Evolutionary conservation across 2,329 filamentous ascomycete genomes (phyloP).

Genomic region (Clonostachys byssicola): DNA sequence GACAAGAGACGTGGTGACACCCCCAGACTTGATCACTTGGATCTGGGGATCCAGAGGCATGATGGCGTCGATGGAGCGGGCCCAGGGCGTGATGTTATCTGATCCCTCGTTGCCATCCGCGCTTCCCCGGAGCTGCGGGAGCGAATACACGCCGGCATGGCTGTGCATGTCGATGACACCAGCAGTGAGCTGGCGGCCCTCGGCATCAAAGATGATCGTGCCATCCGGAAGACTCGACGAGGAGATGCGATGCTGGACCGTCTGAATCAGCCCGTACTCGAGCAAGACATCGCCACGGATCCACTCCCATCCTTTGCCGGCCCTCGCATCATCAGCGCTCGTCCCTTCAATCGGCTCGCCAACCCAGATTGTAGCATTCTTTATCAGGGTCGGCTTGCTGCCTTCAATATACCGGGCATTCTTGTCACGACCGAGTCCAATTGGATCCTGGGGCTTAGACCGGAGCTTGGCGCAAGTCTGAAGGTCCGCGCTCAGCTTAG

Average conservation of each 20-base stretch:
- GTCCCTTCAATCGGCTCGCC: constrained; percentile 53
- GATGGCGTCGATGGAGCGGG: constrained; percentile 62
- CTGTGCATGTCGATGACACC: constrained; percentile 72
- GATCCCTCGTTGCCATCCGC: constrained; percentile 62
- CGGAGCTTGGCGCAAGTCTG: constrained; percentile 51
- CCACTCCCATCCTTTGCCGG: constrained; percentile 59
- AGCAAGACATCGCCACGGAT: constrained; percentile 54
- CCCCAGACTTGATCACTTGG: constrained; percentile 37
- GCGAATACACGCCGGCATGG: constrained; percentile 55
- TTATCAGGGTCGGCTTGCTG: constrained; percentile 56
- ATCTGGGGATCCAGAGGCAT: constrained; percentile 8
- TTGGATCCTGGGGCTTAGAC: constrained; percentile 49
- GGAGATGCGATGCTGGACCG: constrained; percentile 40
- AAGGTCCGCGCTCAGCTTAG: constrained; percentile 47
- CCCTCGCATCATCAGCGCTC: constrained; percentile 46
- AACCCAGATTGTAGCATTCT: constrained; percentile 63
- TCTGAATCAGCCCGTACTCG: constrained; percentile 56
- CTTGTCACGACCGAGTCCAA: constrained; percentile 48
- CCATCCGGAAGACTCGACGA: constrained; percentile 36
- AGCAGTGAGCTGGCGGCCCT: constrained; percentile 57
- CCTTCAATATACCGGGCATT: constrained; percentile 59
- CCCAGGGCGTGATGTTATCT: constrained; percentile 62
- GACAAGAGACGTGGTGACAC: constrained; percentile 38
- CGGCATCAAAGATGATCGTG: constrained; percentile 49
- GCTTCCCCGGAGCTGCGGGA: constrained; percentile 51